Evolutionary conservation across 129 eudicot species (phyloP).

Genomic region (Centella asiatica): DNA sequence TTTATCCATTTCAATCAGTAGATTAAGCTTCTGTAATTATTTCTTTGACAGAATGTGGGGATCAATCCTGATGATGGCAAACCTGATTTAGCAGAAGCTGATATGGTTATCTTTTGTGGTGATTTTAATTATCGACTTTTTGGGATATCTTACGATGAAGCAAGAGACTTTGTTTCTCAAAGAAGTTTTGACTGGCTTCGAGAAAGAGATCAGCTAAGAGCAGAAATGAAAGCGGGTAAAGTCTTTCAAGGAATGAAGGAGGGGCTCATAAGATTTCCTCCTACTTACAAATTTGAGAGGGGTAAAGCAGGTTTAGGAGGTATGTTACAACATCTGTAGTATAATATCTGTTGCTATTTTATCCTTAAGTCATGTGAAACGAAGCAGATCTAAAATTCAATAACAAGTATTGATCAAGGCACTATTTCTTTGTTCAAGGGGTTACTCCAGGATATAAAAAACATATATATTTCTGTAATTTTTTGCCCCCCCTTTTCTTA

Average conservation of each 20-base stretch:
- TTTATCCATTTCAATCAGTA: not conserved
- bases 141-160: constrained; percentile 97
- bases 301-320: constrained; percentile 97
- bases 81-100: constrained; percentile 94
- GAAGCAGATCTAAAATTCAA: not conserved
- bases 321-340: constrained; percentile 11
- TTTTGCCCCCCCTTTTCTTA: constrained; percentile 25
- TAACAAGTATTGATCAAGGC: not conserved
- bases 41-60: constrained; percentile 32
- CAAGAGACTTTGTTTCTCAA: constrained; percentile 96
- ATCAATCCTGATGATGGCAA: constrained; percentile 71
- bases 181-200: constrained; percentile 96
- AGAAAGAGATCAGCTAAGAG: constrained; percentile 87
- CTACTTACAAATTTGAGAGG: constrained; percentile 91
- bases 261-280: constrained; percentile 82
- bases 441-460: not conserved
- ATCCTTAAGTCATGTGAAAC: not conserved
- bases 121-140: constrained; percentile 94
- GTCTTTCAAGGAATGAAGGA: constrained; percentile 99
- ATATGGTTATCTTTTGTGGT: constrained; percentile 77
- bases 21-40: not conserved
- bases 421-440: not conserved
- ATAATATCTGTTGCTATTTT: not conserved
- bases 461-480: not conserved
- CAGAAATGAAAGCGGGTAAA: constrained; percentile 96